These are phyloP conservation scores for Yarrowia divulgata DNA, from an alignment of 805 yeast species.

Conservation along the genomic window DNA sequence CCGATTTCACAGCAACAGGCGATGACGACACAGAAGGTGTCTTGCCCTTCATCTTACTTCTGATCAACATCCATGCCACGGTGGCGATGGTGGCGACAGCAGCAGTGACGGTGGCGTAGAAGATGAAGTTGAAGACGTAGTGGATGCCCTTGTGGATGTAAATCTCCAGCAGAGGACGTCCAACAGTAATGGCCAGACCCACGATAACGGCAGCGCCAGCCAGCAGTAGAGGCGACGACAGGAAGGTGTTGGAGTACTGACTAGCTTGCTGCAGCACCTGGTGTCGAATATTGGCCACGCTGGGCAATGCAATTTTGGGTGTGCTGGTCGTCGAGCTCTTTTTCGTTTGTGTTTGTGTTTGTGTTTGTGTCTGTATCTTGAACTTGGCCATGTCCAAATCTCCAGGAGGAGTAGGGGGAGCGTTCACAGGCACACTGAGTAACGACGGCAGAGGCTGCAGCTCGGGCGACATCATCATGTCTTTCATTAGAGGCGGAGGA, in stretches of 20 bases:
- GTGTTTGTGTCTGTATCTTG: not conserved
- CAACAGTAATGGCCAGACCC: constrained; percentile 9
- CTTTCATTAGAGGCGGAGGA: constrained; percentile 18
- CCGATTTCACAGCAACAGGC: no score
- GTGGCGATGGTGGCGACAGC: constrained; percentile 3
- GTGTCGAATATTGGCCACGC: not conserved
- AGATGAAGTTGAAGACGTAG: constrained; percentile 26
- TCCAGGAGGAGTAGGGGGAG: constrained; percentile 25
- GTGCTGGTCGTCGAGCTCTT: no score
- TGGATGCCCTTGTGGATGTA: constrained; percentile 34
- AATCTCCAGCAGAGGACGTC: constrained; percentile 14
- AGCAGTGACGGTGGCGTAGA: constrained; percentile 18
- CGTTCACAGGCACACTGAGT: constrained; percentile 18
- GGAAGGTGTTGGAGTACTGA: constrained; percentile 11
- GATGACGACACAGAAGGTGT: no score
- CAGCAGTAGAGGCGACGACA: constrained; percentile 17
- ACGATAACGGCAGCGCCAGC: constrained; percentile 10
- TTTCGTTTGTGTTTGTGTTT: not conserved
- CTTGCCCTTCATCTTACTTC: not conserved
- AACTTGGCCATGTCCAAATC: not conserved
- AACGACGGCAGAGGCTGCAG: constrained; percentile 11
- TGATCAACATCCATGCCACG: not conserved
- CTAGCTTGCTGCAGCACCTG: not conserved
- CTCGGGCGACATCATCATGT: constrained; percentile 8
- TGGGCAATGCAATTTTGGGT: not conserved